Percentiles rank a stretch among this genome's conserved stretches.
Conservation (phyloP, 1,284 basidiomycete genomes). For the Moesziomyces sp. region DNA sequence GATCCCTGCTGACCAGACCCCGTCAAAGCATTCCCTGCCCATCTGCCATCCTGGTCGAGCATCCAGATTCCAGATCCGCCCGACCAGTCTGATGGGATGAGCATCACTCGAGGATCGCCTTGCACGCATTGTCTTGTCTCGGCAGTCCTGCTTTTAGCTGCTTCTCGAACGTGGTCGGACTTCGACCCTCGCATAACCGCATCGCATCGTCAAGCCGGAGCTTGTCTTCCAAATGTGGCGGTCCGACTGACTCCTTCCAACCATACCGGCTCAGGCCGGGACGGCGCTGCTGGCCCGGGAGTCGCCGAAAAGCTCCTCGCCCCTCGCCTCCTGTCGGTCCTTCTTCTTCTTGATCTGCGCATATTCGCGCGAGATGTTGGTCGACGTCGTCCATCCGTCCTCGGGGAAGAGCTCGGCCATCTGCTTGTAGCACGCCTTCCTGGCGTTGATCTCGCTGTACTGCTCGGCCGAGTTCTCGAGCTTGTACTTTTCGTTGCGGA, state of each 20-base stretch:
- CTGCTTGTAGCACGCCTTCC: conserved; percentile 63
- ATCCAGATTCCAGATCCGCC: neutral
- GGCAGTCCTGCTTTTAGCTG: neutral
- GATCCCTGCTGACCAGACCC: neutral
- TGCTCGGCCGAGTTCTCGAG: conserved; percentile 59
- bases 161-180: neutral
- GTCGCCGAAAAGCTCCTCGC: conserved; percentile 44
- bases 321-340: conserved; percentile 48
- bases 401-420: conserved; percentile 60
- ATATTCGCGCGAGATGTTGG: conserved; percentile 59
- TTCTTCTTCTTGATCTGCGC: conserved; percentile 58
- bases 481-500: conserved; percentile 62
- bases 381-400: conserved; percentile 63
- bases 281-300: conserved; percentile 36
- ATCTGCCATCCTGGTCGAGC: neutral
- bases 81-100: too few relatives aligned
- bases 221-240: conserved; percentile 25
- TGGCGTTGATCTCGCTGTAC: conserved; percentile 62
- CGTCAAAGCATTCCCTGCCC: neutral
- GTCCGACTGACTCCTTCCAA: neutral
- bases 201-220: too few relatives aligned
- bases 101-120: too few relatives aligned
- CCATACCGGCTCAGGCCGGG: conserved; percentile 12
- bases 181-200: neutral
- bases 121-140: neutral